Evolutionary conservation across 345 rosid species (phyloP), one percentile per base, ranked within the genome.

Genomic region (Syzygium aqueum): DNA sequence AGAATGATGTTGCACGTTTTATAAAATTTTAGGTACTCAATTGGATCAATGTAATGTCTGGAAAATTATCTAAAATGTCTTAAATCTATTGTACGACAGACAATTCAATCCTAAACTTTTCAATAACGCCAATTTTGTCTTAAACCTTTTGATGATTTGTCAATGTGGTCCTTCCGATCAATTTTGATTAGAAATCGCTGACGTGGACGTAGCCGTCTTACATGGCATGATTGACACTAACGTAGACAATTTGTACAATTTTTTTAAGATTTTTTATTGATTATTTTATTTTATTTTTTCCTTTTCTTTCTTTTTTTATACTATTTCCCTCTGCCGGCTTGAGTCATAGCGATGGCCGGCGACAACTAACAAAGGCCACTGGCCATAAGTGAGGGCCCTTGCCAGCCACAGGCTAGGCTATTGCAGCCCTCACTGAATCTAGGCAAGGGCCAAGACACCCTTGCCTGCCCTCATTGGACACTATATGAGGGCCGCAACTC

Each of bases 281-380:
- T 25, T 14, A 27, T 59, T 59, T 27, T 27, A 25, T 27, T 2
- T 23, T 4, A 52, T 59, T 59, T 59, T 57, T 59, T 27, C 6
- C 2, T 59, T 59, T 59, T 11, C 7, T 25, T 59, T 59, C n/a
- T 61, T n/a, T 3, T 61, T 61, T 27, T 61, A 61, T n/a, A 61
- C 73, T 61, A 13, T 61, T 27, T 61, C 8, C 53, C 33, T 61
- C 4, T 0, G 0, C 6, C n/a, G 4, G 73, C 27, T 11, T 7
- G 65, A 15, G 28, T 59, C 30, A 7, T 27, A 59, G 16, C 6
- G 27, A 9, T 59, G 65, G 65, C 1, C 0, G 4, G 6, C 0
- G 4, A 61, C 7, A 13, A 14, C 3, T 5, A 17, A 3, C 9
- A 14, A 59, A 59, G 30, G 65, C 15, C 0, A 0, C 65, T 61